Evolutionary conservation across 257 asterid species (phyloP), one percentile per base, ranked within the genome.

Genomic region (Jacaranda copaia): DNA sequence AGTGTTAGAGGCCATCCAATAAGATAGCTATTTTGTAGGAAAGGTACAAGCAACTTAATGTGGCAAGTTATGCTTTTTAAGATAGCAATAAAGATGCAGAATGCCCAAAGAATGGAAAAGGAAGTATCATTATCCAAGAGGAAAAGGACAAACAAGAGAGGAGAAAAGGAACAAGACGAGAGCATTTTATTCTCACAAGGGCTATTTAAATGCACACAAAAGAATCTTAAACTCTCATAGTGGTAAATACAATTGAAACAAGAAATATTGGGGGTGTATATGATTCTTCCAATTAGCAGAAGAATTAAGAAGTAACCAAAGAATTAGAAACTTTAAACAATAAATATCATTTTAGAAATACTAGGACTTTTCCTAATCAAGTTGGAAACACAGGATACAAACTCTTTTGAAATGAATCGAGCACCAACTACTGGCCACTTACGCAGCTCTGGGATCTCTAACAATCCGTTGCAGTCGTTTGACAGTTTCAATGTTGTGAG

Each of bases 391-490:
- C 8, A 3, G 4, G 14, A 43, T 20, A 13, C 32, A 74, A 38
- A 32, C 38, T 16, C 43, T 5, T 18, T 15, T 63, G 64, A 71
- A 75, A 75, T 56, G 25, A 67, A 71, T 48, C 16, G 60, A 51
- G 58, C 49, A 58, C 58, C 74, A 66, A 12, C 25, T 16, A 60
- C 0, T 61, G n/a, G 75, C 76, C 72, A 81, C 94, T 85, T 79
- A 93, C 99, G 98, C 97, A 66, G 99, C 98, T 80, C 97, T 89
- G 43, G 98, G 98, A 87, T 93, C 98, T 83, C 99, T 90, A 74
- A 96, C 98, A 74, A 93, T 89, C 68, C 97, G 90, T 82, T 96
- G 98, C 78, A 93, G 88, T 9, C 97, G 85, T 83, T 85, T 91
- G 79, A 96, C 97, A 49, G 99, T 96, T 76, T 96, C 98, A 40